Evolutionary conservation across 2,329 filamentous ascomycete species (phyloP).

Genomic region (Mycosphaerelloides madeirae): DNA sequence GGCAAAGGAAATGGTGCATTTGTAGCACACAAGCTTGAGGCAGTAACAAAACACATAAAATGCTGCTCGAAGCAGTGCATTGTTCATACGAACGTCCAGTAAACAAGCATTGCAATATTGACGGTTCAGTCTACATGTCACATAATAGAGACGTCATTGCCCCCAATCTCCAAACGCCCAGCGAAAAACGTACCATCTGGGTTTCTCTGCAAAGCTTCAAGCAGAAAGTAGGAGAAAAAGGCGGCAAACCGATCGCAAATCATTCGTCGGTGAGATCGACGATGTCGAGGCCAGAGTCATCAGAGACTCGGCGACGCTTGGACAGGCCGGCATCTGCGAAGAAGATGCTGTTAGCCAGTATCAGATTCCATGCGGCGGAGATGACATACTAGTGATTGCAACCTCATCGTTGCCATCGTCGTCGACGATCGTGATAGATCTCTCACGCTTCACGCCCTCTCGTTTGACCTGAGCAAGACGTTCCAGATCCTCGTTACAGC

Average conservation of each 20-base stretch:
- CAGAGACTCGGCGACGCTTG: slow-evolving; percentile 8
- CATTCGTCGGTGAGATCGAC: slow-evolving; percentile 25
- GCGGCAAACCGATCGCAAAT: neutral
- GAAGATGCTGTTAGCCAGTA: too few species aligned
- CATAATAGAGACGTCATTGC: too few species aligned
- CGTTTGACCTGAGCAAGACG: slow-evolving; percentile 13
- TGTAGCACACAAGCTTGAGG: too few species aligned
- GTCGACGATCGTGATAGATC: slow-evolving; percentile 8
- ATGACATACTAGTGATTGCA: slow-evolving; percentile 2
- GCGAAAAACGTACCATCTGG: neutral
- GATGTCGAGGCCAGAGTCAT: slow-evolving; percentile 20
- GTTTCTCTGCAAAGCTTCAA: neutral
- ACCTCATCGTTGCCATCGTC: slow-evolving; percentile 15
- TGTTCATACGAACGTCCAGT: too few species aligned
- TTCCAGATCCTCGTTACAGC: slow-evolving; percentile 7
- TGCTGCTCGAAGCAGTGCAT: too few species aligned
- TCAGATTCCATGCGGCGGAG: too few species aligned
- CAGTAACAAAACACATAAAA: too few species aligned
- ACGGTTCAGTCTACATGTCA: too few species aligned
- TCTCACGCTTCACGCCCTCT: slow-evolving; percentile 17
- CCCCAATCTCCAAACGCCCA: too few species aligned
- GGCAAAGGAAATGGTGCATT: too few species aligned
- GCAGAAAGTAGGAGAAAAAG: neutral
- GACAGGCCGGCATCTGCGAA: neutral
- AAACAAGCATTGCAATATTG: too few species aligned